phyloP scores from a whole-genome alignment of 2,329 filamentous ascomycete species.

The Trichophyton rubrum region DNA sequence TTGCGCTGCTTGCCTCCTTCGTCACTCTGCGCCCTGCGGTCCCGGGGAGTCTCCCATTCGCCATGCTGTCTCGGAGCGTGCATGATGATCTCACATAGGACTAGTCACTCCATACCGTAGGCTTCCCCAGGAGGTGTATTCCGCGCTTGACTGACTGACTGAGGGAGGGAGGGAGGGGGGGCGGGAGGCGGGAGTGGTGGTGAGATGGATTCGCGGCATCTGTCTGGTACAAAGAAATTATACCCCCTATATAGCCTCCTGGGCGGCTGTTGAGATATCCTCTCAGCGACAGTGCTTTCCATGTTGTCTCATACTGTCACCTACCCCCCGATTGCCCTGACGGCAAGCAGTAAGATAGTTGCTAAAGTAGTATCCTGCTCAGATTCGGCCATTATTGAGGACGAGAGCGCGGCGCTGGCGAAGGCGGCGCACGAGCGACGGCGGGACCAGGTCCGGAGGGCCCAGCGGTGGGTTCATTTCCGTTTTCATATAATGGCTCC shows the following conservation, averaged over 20 bases:
- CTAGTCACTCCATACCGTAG: too few species aligned
- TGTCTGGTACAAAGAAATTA: background rate
- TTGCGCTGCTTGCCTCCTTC: background rate
- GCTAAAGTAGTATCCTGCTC: background rate
- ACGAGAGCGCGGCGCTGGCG: constrained; percentile 7
- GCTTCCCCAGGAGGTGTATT: too few species aligned
- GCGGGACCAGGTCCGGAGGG: constrained; percentile 21
- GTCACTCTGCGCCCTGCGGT: too few species aligned
- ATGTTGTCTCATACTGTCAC: background rate
- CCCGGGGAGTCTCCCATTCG: too few species aligned
- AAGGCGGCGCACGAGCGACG: constrained; percentile 16
- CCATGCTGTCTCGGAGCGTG: background rate
- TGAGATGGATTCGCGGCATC: background rate
- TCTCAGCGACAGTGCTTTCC: background rate
- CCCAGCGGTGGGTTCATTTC: constrained; percentile 18
- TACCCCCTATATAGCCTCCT: background rate
- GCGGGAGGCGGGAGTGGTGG: background rate
- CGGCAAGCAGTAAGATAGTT: background rate
- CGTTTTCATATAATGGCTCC: background rate
- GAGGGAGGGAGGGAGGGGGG: too few species aligned
- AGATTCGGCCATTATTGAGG: constrained; percentile 1
- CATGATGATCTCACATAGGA: background rate
- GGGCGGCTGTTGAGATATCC: background rate
- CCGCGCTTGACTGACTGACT: too few species aligned
- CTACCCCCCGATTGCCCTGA: background rate